A percentile compares a stretch with the other conserved stretches of the same genome.
These are phyloP conservation scores for Lodderomyces parapsilosis DNA, from an alignment of 1,139 yeast genomes.

Conservation along the genomic window DNA sequence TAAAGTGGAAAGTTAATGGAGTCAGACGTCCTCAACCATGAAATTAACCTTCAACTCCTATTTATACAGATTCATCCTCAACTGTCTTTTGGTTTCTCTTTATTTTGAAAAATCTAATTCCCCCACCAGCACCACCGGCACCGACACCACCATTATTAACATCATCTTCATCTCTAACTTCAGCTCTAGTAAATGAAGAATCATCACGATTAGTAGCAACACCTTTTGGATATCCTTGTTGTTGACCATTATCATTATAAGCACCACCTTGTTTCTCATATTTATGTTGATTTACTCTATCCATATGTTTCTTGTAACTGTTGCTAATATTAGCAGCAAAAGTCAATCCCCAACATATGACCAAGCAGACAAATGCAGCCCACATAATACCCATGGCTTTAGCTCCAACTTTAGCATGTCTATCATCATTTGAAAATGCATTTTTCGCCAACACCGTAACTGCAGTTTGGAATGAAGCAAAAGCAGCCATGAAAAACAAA, in stretches of 20 bases:
- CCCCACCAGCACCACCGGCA: slow-evolving; percentile 32
- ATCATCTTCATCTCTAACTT: slow-evolving; percentile 1
- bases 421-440: slow-evolving; percentile 52
- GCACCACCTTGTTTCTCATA: slow-evolving; percentile 5
- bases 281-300: slow-evolving; percentile 28
- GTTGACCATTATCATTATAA: background rate
- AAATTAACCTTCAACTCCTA: background rate
- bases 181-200: slow-evolving; percentile 45
- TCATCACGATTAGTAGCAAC: slow-evolving; percentile 24
- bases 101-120: slow-evolving; percentile 75
- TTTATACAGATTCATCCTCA: slow-evolving; percentile 57
- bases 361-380: slow-evolving; percentile 61
- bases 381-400: slow-evolving; percentile 62
- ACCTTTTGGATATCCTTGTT: slow-evolving; percentile 17
- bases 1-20: no score
- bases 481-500: slow-evolving; percentile 54
- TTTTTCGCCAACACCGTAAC: slow-evolving; percentile 62
- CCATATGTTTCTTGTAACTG: slow-evolving; percentile 47
- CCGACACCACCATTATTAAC: slow-evolving; percentile 25
- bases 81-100: slow-evolving; percentile 63
- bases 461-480: slow-evolving; percentile 67
- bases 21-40: no score
- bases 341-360: slow-evolving; percentile 53
- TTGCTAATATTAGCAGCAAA: slow-evolving; percentile 53
- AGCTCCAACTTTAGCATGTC: slow-evolving; percentile 52